phyloP scores from a whole-genome alignment of 1,284 basidiomycete species.

The Austroboletus niveus region DNA sequence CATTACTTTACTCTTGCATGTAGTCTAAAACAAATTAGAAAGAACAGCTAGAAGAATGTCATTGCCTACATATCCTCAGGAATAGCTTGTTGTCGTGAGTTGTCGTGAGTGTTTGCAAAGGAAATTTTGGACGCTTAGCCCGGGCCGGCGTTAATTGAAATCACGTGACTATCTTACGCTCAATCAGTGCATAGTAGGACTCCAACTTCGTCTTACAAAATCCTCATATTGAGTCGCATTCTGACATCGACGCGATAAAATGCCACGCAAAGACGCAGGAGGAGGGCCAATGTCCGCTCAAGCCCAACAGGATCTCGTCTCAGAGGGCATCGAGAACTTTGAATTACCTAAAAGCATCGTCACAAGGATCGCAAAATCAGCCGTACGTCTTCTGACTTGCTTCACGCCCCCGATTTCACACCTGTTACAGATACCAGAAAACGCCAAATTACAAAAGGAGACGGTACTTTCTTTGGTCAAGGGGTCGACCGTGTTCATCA shows the following conservation, averaged over 20 bases:
- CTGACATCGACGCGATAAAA: slow-evolving; percentile 21
- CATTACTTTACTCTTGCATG: slow-evolving; percentile 20
- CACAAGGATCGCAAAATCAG: slow-evolving; percentile 80
- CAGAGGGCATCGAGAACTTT: slow-evolving; percentile 82
- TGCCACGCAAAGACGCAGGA: slow-evolving; percentile 63
- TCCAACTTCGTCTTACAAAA: too few relatives aligned
- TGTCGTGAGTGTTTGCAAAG: too few relatives aligned
- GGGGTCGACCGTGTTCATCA: slow-evolving; percentile 88
- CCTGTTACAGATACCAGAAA: slow-evolving; percentile 69
- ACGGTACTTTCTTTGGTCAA: slow-evolving; percentile 79
- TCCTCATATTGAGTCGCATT: not conserved
- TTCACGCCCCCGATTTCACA: not conserved
- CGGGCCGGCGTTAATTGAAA: not conserved
- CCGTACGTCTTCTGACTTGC: slow-evolving; percentile 39
- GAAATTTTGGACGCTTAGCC: too few relatives aligned
- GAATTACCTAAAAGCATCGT: slow-evolving; percentile 82
- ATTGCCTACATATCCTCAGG: not conserved
- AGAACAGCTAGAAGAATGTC: not conserved
- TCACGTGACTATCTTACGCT: not conserved
- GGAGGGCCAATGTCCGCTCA: slow-evolving; percentile 59
- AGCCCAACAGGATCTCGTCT: slow-evolving; percentile 70
- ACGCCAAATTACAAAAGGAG: slow-evolving; percentile 85
- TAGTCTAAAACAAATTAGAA: not conserved
- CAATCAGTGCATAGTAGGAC: not conserved
- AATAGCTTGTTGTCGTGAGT: too few relatives aligned